phyloP scores from a whole-genome alignment of 2,329 filamentous ascomycete species.

The Colletotrichum ledebouriae region DNA sequence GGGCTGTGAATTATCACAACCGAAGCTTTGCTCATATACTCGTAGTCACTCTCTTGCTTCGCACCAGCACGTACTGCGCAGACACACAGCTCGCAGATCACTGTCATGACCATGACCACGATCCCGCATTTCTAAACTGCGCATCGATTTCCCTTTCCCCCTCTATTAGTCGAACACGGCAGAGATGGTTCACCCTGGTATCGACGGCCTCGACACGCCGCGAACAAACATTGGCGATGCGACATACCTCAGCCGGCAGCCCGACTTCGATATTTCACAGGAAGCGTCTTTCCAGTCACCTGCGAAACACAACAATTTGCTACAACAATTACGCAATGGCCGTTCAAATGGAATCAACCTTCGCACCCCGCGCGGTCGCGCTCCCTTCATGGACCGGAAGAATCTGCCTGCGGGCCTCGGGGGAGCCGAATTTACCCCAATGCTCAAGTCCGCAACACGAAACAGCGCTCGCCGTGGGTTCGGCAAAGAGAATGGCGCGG shows the following conservation, averaged over 20 bases:
- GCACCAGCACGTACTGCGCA: conserved; percentile 16
- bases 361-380: conserved; percentile 81
- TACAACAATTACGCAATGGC: conserved; percentile 80
- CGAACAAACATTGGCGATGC: conserved; percentile 87
- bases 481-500: conserved; percentile 73
- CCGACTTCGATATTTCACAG: conserved; percentile 86
- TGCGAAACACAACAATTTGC: conserved; percentile 80
- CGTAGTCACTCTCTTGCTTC: conserved; percentile 11
- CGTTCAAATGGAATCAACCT: conserved; percentile 69
- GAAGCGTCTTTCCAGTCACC: conserved; percentile 87
- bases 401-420: conserved; percentile 76
- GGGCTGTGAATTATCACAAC: conserved; percentile 27
- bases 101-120: conserved; percentile 32
- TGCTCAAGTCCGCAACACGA: conserved; percentile 84
- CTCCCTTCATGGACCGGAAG: conserved; percentile 77
- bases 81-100: conserved; percentile 6
- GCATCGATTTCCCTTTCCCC: conserved; percentile 20
- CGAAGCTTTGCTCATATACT: conserved; percentile 13
- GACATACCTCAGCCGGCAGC: conserved; percentile 79
- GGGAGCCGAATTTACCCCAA: conserved; percentile 89
- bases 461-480: conserved; percentile 74
- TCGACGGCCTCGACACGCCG: conserved; percentile 82
- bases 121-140: conserved; percentile 31
- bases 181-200: conserved; percentile 75
- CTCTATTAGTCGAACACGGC: conserved; percentile 39